Base-by-base conservation (phyloP, 2,329 filamentous ascomycete genomes). In the Endoconidiophora polonica region DNA sequence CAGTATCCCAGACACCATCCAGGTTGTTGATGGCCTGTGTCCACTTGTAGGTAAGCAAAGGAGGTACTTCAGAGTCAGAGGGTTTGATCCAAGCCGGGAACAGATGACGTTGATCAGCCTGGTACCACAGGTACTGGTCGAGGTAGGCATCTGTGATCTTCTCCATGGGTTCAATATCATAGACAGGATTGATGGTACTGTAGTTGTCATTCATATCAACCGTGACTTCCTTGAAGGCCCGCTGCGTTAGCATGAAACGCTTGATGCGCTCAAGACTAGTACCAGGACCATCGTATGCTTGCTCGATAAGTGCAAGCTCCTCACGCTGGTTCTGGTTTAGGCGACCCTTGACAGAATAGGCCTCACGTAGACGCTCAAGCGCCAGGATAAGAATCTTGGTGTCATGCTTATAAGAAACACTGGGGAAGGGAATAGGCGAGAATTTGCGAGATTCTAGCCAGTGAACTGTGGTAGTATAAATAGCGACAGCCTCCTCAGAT, bases 191-290 rank as follows among this genome's bases (percentile, higher is more conserved):
- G 70, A 98, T 98, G 16, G 86, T 90, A 71, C 81, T 96, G 68
- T 98, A 98, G 61, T 98, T 98, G 68, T 98, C 91, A 64, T 98
- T 98, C 91, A 98, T 98, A 62, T 98, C 91, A 57, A 98, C 98
- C 50, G 90, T 91, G 42, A 98, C 91, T 66, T 98, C 91, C 68
- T 98, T 98, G 75, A 98, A 98, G 1, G 93, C 91, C 63, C 91
- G 79, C 62, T 98, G 91, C 0, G 93, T 98, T 42, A 98, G 77
- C 55, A 98, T 71, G 71, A 96, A 96, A 45, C 91, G 83, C 72
- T 98, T 98, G 68, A 98, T 98, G 52, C 91, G 77, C 55, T 94
- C 90, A 52, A 98, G 65, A 0, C 91, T 96, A 1, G 91, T 98
- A 54, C 91, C 91, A 2, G 93, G 91, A 55, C 88, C 95, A 62